A percentile compares a stretch with the other conserved stretches of the same genome.
Conservation (phyloP, 805 yeast species). For the Ogataea sp. region DNA sequence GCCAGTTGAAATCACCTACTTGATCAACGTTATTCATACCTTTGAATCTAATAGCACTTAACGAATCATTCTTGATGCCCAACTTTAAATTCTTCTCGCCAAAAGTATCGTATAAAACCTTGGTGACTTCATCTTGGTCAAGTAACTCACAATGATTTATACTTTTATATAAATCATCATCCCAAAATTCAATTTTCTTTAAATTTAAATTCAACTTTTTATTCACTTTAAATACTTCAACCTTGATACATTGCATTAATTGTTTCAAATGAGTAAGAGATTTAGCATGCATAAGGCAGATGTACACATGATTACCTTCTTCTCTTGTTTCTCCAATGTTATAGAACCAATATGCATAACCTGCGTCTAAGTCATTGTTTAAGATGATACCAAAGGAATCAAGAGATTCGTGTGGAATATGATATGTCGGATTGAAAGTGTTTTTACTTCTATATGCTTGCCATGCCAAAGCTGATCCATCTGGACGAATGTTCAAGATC, state of each 20-base stretch:
- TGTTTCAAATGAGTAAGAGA: conserved; percentile 4
- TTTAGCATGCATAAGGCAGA: conserved; percentile 14
- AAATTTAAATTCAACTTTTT: conserved; percentile 2
- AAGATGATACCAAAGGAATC: conserved; percentile 6
- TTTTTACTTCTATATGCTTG: conserved; percentile 28
- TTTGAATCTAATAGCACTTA: conserved; percentile 16
- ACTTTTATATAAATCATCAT: conserved; percentile 8
- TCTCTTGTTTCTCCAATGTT: conserved; percentile 14
- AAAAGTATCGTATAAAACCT: neutral
- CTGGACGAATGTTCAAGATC: conserved; percentile 29
- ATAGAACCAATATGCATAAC: conserved; percentile 38
- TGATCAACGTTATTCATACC: too few species aligned
- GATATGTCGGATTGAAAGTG: too few species aligned
- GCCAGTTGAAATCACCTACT: too few species aligned
- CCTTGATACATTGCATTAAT: conserved; percentile 7
- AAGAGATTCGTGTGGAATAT: too few species aligned
- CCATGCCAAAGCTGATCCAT: conserved; percentile 29
- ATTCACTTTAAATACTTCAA: conserved; percentile 3
- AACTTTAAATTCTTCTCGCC: conserved; percentile 6
- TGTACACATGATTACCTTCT: neutral
- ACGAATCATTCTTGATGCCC: conserved; percentile 10
- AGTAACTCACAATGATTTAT: neutral
- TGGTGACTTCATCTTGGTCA: neutral
- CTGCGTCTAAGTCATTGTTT: conserved; percentile 6
- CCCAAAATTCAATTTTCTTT: conserved; percentile 16